Evolutionary conservation across 768 basidiomycete genomes (phyloP).

Genomic region (Psilocybe cubensis): DNA sequence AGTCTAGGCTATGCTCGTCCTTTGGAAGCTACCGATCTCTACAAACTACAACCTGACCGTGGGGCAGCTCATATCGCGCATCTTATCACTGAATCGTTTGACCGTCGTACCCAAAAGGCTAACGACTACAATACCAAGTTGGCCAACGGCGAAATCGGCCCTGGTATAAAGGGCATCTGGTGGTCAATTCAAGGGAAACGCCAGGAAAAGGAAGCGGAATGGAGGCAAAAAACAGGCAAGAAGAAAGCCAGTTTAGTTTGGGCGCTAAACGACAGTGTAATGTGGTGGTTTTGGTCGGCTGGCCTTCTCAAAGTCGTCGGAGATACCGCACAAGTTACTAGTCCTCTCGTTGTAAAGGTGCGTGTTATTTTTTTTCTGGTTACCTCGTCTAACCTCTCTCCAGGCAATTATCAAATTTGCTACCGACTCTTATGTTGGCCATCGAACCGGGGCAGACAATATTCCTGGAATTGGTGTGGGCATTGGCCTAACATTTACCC

Average conservation of each 20-base stretch:
- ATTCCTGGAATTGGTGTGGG: slow-evolving; percentile 55
- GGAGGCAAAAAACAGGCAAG: slow-evolving; percentile 67
- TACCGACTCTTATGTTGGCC: slow-evolving; percentile 58
- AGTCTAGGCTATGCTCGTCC: slow-evolving; percentile 79
- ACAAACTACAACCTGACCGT: slow-evolving; percentile 72
- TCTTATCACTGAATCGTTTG: slow-evolving; percentile 67
- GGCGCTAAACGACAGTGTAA: slow-evolving; percentile 78
- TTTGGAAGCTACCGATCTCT: slow-evolving; percentile 80
- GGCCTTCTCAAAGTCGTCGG: slow-evolving; percentile 64
- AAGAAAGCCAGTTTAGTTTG: slow-evolving; percentile 61
- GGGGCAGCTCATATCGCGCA: slow-evolving; percentile 64
- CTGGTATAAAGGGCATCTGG: slow-evolving; percentile 54
- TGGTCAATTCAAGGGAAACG: slow-evolving; percentile 63
- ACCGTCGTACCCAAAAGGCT: slow-evolving; percentile 56
- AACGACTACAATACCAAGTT: slow-evolving; percentile 74
- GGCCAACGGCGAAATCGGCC: slow-evolving; percentile 62
- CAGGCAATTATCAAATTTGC: slow-evolving; percentile 77
- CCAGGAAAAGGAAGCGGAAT: slow-evolving; percentile 57
- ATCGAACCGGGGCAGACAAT: slow-evolving; percentile 32
- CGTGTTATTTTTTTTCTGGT: slow-evolving; percentile 11
- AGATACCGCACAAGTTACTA: slow-evolving; percentile 74
- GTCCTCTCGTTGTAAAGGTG: slow-evolving; percentile 81
- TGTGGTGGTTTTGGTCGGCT: slow-evolving; percentile 77
- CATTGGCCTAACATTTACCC: slow-evolving; percentile 73
- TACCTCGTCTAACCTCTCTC: neutral